Percentiles rank a stretch among this genome's conserved stretches.
Conservation (phyloP, 1,139 yeast species). For the Arxiozyma heterogenica region DNA sequence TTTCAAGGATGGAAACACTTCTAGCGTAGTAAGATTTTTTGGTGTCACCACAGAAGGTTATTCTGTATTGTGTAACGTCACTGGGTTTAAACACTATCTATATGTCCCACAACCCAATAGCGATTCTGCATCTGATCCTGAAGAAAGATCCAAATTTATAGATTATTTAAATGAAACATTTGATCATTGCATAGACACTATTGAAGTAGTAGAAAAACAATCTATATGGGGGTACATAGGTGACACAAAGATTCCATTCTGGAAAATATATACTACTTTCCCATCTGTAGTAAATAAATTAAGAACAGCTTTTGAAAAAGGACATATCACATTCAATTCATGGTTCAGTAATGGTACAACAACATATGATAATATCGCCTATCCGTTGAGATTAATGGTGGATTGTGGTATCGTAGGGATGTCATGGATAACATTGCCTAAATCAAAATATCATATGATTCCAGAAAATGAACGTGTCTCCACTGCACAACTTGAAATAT, state of each 20-base stretch:
- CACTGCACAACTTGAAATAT: constrained; percentile 77
- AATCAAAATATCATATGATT: constrained; percentile 51
- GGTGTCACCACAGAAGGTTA: constrained; percentile 86
- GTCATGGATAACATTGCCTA: constrained; percentile 94
- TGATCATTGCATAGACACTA: constrained; percentile 39
- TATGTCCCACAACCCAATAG: constrained; percentile 84
- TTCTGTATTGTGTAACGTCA: constrained; percentile 81
- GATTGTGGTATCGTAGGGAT: constrained; percentile 90
- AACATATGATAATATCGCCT: constrained; percentile 85
- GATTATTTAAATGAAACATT: constrained; percentile 43
- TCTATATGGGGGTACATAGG: constrained; percentile 93
- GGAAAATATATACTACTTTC: constrained; percentile 61
- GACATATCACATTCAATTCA: constrained; percentile 58
- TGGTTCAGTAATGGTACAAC: constrained; percentile 52
- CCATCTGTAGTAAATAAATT: constrained; percentile 57
- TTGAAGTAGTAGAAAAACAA: constrained; percentile 64
- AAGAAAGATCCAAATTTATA: constrained; percentile 46
- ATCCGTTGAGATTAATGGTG: constrained; percentile 76
- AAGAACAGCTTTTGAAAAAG: constrained; percentile 76
- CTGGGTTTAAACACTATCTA: constrained; percentile 82
- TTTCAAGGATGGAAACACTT: constrained; percentile 27
- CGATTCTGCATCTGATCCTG: constrained; percentile 33
- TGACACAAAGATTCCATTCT: constrained; percentile 65
- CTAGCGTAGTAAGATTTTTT: constrained; percentile 68
- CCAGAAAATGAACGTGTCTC: constrained; percentile 41